phyloP scores from a whole-genome alignment of 108 stramenopile species.

The Aurantiochytrium sp. region DNA sequence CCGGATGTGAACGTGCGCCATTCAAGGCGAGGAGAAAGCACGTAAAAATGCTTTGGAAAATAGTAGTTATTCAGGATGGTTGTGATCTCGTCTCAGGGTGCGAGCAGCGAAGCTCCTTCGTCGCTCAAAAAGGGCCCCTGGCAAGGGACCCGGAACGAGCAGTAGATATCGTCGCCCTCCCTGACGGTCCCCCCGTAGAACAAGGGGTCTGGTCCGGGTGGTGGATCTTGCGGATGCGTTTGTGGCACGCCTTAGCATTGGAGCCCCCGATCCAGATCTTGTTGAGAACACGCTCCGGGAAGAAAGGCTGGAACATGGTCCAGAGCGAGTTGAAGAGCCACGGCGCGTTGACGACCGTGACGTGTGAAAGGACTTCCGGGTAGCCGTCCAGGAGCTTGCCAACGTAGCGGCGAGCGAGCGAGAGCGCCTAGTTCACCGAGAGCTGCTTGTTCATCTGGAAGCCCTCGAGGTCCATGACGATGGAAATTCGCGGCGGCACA shows the following conservation, averaged over 20 bases:
- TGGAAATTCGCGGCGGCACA: not conserved
- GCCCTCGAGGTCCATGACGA: constrained; percentile 4
- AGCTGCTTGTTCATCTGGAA: constrained; percentile 11
- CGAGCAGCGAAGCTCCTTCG: not conserved
- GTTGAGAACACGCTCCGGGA: not conserved
- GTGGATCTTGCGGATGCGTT: not conserved
- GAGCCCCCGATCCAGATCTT: constrained; percentile 20
- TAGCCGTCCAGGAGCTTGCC: not conserved
- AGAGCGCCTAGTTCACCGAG: not conserved
- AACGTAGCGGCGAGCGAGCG: not conserved
- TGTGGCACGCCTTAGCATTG: not conserved
- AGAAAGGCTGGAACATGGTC: not conserved
- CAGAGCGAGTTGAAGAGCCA: constrained; percentile 8
- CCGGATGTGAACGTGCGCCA: too few relatives aligned
- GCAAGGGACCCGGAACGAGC: not conserved
- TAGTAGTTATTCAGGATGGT: too few relatives aligned
- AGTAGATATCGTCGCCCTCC: not conserved
- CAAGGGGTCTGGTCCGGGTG: not conserved
- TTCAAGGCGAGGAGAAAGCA: too few relatives aligned
- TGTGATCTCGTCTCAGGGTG: too few relatives aligned
- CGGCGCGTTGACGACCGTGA: not conserved
- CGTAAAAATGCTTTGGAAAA: too few relatives aligned
- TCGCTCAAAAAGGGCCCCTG: not conserved
- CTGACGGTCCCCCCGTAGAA: not conserved
- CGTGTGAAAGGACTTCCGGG: not conserved